Base-by-base conservation (phyloP, 176 grass and related monocot genomes). In the Eleusine coracana region DNA sequence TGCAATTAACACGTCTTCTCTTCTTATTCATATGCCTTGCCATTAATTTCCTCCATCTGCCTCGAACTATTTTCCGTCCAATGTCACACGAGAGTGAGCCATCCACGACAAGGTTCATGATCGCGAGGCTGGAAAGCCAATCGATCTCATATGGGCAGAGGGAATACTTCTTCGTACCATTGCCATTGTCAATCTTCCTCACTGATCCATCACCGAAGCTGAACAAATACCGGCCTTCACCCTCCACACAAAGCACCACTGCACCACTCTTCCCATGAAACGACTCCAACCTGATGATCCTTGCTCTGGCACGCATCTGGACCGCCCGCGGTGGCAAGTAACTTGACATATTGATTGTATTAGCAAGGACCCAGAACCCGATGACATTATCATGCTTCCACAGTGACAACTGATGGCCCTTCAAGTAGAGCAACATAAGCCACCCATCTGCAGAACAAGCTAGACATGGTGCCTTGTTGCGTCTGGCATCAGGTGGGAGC, bases 81-180 rank as follows among this genome's bases (percentile, higher is more conserved):
- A 17, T 2, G 15, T 75, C 81, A 5, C 64, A 44, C 29, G 59
- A 74, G 58, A 66, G 27, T 3, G 56, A 39, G 37, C 23, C 50
- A 66, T 83, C 71, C 0, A 7, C 2, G 8, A 74, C 21, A 4
- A 75, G 59, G 59, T 83, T 52, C 55, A 28, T 73, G 71, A 41
- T 10, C 6, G 82, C 34, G 3, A 84, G 82, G 60, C 82, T 68
- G 36, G 71, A 67, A 17, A 84, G 36, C 82, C 82, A 84, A 14
- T 84, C 71, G 27, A 84, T 68, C 45, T 84, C 82, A 31, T 75
- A 84, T 12, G 82, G 71, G 16, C 71, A 75, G n/a, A 75, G 46
- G 45, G 16, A 27, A 48, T 75, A 67, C 42, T 74, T 75, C 25
- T 77, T 84, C 11, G 17, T 58, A 9, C 67, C 62, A 70, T 58